phyloP scores from a whole-genome alignment of 208 protist species.

The Leishmania amazonensis region DNA sequence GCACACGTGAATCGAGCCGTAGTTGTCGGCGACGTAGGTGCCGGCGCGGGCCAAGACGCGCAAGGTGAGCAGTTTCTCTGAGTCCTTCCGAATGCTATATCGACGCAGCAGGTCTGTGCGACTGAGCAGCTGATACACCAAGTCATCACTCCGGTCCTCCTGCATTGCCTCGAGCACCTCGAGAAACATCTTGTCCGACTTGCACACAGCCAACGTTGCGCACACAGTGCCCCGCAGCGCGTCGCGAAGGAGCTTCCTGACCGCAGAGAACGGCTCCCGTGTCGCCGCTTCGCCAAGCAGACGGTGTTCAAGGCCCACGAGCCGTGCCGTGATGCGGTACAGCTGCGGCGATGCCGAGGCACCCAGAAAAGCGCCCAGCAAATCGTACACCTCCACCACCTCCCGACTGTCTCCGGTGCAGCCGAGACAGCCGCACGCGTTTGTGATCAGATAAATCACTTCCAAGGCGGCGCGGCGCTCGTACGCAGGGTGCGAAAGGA shows the following conservation, averaged over 20 bases:
- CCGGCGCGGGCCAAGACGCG: conserved; percentile 1
- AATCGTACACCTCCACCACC: conserved; percentile 5
- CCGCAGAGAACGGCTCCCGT: neutral
- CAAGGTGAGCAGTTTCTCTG: conserved; percentile 2
- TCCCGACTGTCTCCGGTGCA: conserved; percentile 6
- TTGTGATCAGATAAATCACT: conserved; percentile 5
- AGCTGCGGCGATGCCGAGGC: conserved; percentile 4
- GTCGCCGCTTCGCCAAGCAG: conserved; percentile 2
- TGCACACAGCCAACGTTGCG: neutral
- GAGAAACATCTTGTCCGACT: conserved; percentile 3
- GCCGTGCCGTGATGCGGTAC: neutral
- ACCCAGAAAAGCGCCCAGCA: conserved; percentile 2
- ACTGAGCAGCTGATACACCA: conserved; percentile 7
- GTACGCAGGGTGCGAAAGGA: conserved; percentile 4
- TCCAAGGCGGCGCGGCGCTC: conserved; percentile 5
- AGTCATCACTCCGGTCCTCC: neutral
- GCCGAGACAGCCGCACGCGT: conserved; percentile 9
- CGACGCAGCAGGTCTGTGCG: conserved; percentile 4
- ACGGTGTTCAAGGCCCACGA: conserved; percentile 11
- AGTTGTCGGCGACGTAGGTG: conserved; percentile 17
- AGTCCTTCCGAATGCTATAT: conserved; percentile 4
- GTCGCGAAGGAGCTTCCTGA: neutral
- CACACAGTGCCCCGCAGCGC: neutral
- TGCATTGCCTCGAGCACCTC: conserved; percentile 15
- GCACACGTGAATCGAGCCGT: conserved; percentile 3